These are phyloP conservation scores for Wickerhamiella dianesei DNA, from an alignment of 805 yeast species.

Conservation along the genomic window DNA sequence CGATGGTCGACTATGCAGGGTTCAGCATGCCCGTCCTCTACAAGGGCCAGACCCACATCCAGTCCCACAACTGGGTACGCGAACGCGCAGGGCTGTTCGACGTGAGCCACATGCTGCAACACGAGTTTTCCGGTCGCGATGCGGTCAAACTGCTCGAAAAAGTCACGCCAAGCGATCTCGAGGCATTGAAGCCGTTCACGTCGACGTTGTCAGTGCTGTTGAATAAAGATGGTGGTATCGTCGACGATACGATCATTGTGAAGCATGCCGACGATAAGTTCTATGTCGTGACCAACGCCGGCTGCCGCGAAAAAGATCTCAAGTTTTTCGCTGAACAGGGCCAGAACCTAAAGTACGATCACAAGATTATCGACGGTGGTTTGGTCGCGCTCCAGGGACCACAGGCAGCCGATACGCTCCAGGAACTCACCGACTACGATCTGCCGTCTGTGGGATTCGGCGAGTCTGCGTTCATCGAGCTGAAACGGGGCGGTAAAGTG, in stretches of 20 bases:
- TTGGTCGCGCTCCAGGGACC: constrained; percentile 93
- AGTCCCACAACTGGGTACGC: constrained; percentile 92
- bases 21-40: constrained; percentile 88
- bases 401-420: constrained; percentile 51
- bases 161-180: constrained; percentile 78
- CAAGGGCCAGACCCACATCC: constrained; percentile 72
- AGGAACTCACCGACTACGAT: constrained; percentile 46
- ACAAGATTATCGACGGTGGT: constrained; percentile 47
- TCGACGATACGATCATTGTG: constrained; percentile 85
- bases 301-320: constrained; percentile 73
- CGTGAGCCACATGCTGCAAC: constrained; percentile 96
- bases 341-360: constrained; percentile 24
- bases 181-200: constrained; percentile 38
- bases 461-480: constrained; percentile 37
- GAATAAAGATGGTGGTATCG: constrained; percentile 66
- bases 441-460: constrained; percentile 64
- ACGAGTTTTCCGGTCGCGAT: constrained; percentile 55
- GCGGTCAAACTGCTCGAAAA: constrained; percentile 57
- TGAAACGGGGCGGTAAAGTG: constrained; percentile 30
- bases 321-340: constrained; percentile 47
- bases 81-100: constrained; percentile 80
- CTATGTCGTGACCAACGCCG: constrained; percentile 92
- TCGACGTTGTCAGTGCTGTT: constrained; percentile 69
- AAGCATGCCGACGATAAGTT: constrained; percentile 55
- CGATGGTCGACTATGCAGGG: constrained; percentile 95